Percentiles rank a stretch among this genome's conserved stretches.
Evolutionary conservation across 2,329 filamentous ascomycete genomes (phyloP).

Genomic region (Xylariaceae sp.): DNA sequence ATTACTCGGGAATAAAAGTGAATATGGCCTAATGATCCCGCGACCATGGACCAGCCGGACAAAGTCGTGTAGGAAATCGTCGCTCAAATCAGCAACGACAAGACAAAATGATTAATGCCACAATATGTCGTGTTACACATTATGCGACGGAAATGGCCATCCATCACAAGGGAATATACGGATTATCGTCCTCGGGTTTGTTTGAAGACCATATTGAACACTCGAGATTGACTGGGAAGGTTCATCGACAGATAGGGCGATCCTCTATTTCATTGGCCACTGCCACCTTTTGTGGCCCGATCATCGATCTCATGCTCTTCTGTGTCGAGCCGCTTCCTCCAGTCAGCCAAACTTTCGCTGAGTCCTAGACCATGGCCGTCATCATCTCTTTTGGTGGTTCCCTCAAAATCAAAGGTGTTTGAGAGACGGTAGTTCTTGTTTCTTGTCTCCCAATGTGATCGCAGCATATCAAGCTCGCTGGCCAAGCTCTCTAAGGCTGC

Average conservation of each 20-base stretch:
- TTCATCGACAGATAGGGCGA: background rate
- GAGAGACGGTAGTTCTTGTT: slow-evolving; percentile 94
- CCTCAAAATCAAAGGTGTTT: slow-evolving; percentile 87
- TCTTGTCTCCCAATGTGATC: slow-evolving; percentile 92
- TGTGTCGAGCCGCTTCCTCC: slow-evolving; percentile 77
- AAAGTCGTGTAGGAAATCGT: slow-evolving; percentile 4
- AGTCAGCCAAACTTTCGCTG: slow-evolving; percentile 77
- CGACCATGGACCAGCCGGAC: slow-evolving; percentile 4
- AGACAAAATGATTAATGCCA: slow-evolving; percentile 27
- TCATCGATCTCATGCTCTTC: slow-evolving; percentile 47
- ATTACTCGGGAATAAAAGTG: slow-evolving; percentile 19
- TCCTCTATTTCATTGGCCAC: slow-evolving; percentile 20
- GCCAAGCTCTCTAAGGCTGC: slow-evolving; percentile 87
- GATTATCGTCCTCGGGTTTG: slow-evolving; percentile 28
- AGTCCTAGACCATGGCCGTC: slow-evolving; percentile 56
- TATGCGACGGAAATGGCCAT: slow-evolving; percentile 24
- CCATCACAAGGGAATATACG: slow-evolving; percentile 32
- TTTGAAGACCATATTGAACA: slow-evolving; percentile 20
- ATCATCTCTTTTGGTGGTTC: slow-evolving; percentile 49
- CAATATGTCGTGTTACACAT: slow-evolving; percentile 34
- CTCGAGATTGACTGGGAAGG: background rate
- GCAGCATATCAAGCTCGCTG: slow-evolving; percentile 86
- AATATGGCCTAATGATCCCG: background rate
- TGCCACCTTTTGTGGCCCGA: slow-evolving; percentile 26
- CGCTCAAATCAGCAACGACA: slow-evolving; percentile 17